These are phyloP conservation scores for Camelina neglecta DNA, from an alignment of 345 rosid genomes.

Conservation along the genomic window DNA sequence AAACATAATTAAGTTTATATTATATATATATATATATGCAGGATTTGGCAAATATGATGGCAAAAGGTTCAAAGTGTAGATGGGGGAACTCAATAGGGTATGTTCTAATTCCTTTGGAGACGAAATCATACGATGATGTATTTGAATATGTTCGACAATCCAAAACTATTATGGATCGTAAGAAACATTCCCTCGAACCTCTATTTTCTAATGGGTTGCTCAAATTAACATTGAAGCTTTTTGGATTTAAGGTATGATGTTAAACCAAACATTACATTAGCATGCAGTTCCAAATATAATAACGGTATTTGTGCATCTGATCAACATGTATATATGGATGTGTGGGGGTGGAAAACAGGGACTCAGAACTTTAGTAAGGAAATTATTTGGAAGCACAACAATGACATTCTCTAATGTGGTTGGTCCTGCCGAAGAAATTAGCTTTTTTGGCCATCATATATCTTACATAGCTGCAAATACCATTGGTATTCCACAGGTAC, in stretches of 20 bases:
- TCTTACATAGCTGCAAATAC: slow-evolving; percentile 54
- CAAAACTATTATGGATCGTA: slow-evolving; percentile 52
- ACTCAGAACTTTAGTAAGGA: slow-evolving; percentile 50
- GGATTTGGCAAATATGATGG: slow-evolving; percentile 60
- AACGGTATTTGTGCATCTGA: not conserved
- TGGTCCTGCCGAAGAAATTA: slow-evolving; percentile 62
- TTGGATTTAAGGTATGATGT: slow-evolving; percentile 46
- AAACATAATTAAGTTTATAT: not conserved
- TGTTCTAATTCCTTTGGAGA: slow-evolving; percentile 50
- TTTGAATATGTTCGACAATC: slow-evolving; percentile 52
- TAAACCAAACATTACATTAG: not conserved
- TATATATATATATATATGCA: not conserved
- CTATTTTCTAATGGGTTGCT: slow-evolving; percentile 47
- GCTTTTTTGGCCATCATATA: slow-evolving; percentile 50
- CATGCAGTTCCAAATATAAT: not conserved
- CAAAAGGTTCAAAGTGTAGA: slow-evolving; percentile 43
- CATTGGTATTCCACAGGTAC: slow-evolving; percentile 63
- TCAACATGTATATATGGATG: not conserved
- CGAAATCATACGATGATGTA: slow-evolving; percentile 46
- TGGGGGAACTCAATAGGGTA: slow-evolving; percentile 66
- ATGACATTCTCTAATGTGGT: slow-evolving; percentile 53
- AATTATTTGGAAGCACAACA: slow-evolving; percentile 50
- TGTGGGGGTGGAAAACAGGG: slow-evolving; percentile 36
- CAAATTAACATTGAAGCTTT: slow-evolving; percentile 36
- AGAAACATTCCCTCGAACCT: slow-evolving; percentile 63